These are phyloP conservation scores for Carex littledalei DNA, from an alignment of 176 grass and related monocot genomes.

Conservation along the genomic window DNA sequence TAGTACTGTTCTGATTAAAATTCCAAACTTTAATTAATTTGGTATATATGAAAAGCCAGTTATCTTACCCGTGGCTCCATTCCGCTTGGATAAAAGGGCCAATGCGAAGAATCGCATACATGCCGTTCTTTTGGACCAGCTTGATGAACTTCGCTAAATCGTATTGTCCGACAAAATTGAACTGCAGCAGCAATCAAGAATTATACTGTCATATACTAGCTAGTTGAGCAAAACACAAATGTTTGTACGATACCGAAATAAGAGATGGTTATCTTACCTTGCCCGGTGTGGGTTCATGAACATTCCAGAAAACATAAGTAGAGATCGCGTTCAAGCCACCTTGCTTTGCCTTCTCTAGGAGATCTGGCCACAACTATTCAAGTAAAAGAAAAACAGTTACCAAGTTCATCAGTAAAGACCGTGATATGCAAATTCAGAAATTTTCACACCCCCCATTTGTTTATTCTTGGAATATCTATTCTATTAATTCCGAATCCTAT, in stretches of 20 bases:
- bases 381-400: not conserved
- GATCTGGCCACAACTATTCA: constrained; percentile 61
- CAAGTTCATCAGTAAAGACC: not conserved
- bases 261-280: constrained; percentile 17
- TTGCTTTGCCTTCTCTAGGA: constrained; percentile 53
- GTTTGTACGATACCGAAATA: not conserved
- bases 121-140: constrained; percentile 43
- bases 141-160: constrained; percentile 65
- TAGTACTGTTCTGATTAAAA: not conserved
- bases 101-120: constrained; percentile 65
- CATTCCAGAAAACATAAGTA: constrained; percentile 76
- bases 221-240: not conserved
- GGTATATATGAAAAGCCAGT: not conserved
- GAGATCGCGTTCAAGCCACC: constrained; percentile 50
- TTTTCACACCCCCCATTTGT: not conserved
- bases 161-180: constrained; percentile 52
- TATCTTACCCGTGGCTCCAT: constrained; percentile 69
- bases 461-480: too few relatives aligned
- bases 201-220: not conserved
- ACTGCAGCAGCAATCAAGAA: constrained; percentile 26
- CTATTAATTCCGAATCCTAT: too few relatives aligned
- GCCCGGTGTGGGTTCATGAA: constrained; percentile 40
- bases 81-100: constrained; percentile 79
- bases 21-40: not conserved
- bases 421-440: not conserved